A percentile compares a stretch with the other conserved stretches of the same genome.
Conservation (phyloP, 495 filamentous ascomycete species). For the Daldinia loculata region DNA sequence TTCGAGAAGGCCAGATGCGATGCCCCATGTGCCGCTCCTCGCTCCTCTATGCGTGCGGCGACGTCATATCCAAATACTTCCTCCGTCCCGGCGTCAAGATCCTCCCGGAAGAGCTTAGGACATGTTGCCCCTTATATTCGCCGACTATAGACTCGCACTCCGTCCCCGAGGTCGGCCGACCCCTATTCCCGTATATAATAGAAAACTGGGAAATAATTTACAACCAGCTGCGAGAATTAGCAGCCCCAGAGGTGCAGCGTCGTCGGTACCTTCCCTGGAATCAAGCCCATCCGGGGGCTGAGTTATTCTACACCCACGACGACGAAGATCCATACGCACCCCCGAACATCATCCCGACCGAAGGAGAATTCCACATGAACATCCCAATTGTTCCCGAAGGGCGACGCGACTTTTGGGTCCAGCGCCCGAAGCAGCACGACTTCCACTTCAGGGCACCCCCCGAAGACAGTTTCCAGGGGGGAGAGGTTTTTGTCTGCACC, state of each 20-base stretch:
- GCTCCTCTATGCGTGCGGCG: slow-evolving; percentile 14
- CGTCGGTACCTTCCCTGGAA: neutral
- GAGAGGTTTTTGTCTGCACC: neutral
- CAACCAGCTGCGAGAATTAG: neutral
- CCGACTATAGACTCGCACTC: neutral
- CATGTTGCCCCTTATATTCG: slow-evolving; percentile 8
- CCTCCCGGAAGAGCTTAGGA: neutral
- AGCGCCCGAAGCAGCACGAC: neutral
- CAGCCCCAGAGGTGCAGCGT: neutral
- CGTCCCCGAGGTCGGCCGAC: neutral
- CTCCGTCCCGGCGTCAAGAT: slow-evolving; percentile 27
- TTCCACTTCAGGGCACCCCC: neutral
- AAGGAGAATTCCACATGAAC: neutral
- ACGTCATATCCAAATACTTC: slow-evolving; percentile 14
- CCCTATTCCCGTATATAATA: neutral
- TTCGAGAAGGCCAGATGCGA: neutral
- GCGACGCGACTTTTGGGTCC: too few relatives aligned
- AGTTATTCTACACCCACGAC: neutral
- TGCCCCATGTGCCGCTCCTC: slow-evolving; percentile 17
- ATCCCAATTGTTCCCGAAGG: neutral
- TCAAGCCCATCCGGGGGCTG: neutral
- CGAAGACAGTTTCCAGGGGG: too few relatives aligned
- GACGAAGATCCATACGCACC: neutral
- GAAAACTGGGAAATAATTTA: neutral
- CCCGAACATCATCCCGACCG: neutral